A percentile compares a stretch with the other conserved stretches of the same genome.
Conservation (phyloP, 331 rosid genomes). For the Malus hybrid region DNA sequence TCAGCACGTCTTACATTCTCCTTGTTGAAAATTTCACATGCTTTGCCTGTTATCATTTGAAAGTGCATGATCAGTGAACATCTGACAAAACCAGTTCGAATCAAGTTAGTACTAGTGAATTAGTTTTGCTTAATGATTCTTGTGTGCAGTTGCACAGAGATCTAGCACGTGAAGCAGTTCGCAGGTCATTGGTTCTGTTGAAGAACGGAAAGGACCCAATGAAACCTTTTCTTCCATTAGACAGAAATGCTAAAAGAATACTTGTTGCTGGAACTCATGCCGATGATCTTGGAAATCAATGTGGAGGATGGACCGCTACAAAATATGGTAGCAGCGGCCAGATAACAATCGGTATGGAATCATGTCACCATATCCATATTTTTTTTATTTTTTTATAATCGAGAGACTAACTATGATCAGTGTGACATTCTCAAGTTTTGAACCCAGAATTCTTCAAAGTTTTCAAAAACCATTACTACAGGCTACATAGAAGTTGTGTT, state of each 20-base stretch:
- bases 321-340: constrained; percentile 47
- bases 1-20: background rate
- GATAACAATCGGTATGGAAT: constrained; percentile 46
- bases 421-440: background rate
- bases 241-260: constrained; percentile 51
- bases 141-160: constrained; percentile 53
- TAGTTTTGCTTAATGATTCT: background rate
- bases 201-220: constrained; percentile 51
- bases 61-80: background rate
- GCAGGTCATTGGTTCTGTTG: constrained; percentile 66
- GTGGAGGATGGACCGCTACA: constrained; percentile 76
- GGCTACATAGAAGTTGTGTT: no score
- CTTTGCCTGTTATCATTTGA: background rate
- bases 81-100: no score
- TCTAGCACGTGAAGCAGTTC: constrained; percentile 78
- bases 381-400: no score
- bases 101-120: background rate
- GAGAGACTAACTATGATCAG: background rate
- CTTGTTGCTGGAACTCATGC: constrained; percentile 64
- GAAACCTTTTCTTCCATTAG: constrained; percentile 63
- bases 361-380: background rate
- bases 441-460: background rate
- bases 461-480: background rate
- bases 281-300: constrained; percentile 63
- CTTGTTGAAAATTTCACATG: background rate